Evolutionary conservation across 345 rosid species (phyloP), one percentile per base, ranked within the genome.

Genomic region (Nasturtium officinale): DNA sequence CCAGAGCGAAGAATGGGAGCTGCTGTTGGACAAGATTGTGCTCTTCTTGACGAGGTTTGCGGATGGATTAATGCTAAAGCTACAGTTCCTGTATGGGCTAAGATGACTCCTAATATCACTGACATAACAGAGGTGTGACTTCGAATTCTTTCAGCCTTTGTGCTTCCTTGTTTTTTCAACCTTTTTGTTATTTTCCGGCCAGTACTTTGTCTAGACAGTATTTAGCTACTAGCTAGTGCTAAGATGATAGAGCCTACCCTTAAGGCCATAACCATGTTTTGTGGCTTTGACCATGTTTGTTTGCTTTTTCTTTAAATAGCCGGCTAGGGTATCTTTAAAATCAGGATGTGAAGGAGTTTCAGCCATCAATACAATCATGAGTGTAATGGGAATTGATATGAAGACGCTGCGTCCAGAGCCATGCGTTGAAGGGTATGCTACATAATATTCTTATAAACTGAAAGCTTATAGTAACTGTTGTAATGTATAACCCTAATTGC

Each of bases 1-100:
- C 99, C 99, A 6, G 99, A 91, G 79, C 90, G 99, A 29, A 91
- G 83, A 83, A 91, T 95, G 99, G 99, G 98, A 61, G 97, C 97
- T 2, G 99, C 99, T 7, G 96, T 95, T 11, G 98, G 99, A 57
- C 96, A 95, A 81, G 99, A 95, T 69, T 90, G 96, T 79, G 81
- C 53, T 6, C 83, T 95, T 52, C 70, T 91, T 52, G 97, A 87
- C 59, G 99, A 95, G 87, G 85, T 87, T 69, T 88, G 96, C 59
- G 99, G 91, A 42, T 95, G 99, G 99, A 76, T 95, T 51, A 95
- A 95, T 53, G 98, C 93, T 15, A 95, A 91, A 83, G 97, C 99
- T 51, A 84, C 92, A 47, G 88, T 95, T 54, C 99, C 99, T n/a
- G 98, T 91, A 7, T 95, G 99, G 99, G 96, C 96, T 15, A 95